A percentile compares a stretch with the other conserved stretches of the same genome.
Evolutionary conservation across 2,329 filamentous ascomycete species (phyloP).

Genomic region (Biscogniauxia sp.): DNA sequence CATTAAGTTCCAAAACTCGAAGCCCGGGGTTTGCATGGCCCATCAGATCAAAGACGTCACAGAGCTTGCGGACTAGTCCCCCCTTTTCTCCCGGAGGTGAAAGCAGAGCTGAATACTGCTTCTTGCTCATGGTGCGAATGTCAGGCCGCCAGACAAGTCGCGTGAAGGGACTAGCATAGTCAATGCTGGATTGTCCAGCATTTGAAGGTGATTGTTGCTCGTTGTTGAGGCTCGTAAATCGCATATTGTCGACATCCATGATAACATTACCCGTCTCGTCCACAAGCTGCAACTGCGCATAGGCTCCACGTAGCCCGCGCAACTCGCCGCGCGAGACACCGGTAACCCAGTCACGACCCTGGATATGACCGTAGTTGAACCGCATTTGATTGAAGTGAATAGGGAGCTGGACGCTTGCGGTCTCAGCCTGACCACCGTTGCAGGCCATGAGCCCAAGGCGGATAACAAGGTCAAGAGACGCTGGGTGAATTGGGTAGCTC

Average conservation of each 20-base stretch:
- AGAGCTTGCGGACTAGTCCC: too few species aligned
- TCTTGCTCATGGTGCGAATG: constrained; percentile 16
- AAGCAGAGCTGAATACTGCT: too few species aligned
- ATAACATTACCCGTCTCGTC: constrained; percentile 8
- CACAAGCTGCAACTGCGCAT: constrained; percentile 13
- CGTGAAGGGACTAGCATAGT: constrained; percentile 6
- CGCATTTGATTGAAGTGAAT: too few species aligned
- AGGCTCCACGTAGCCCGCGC: constrained; percentile 14
- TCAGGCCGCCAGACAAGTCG: constrained; percentile 21
- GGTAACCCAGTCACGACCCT: too few species aligned
- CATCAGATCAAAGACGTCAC: constrained; percentile 16
- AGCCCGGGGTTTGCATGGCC: constrained; percentile 12
- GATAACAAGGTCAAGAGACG: constrained; percentile 16
- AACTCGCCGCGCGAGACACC: constrained; percentile 6
- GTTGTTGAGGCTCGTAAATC: too few species aligned
- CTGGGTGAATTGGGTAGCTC: constrained; percentile 19
- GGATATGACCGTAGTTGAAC: too few species aligned
- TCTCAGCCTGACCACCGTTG: constrained; percentile 14
- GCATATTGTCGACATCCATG: constrained; percentile 8
- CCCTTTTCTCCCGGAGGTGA: too few species aligned
- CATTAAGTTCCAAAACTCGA: constrained; percentile 7
- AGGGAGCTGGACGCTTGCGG: constrained; percentile 6
- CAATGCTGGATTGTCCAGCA: too few species aligned
- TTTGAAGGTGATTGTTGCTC: too few species aligned
- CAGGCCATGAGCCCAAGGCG: constrained; percentile 22